Evolutionary conservation across 345 rosid species (phyloP).

Genomic region (Mangifera indica): DNA sequence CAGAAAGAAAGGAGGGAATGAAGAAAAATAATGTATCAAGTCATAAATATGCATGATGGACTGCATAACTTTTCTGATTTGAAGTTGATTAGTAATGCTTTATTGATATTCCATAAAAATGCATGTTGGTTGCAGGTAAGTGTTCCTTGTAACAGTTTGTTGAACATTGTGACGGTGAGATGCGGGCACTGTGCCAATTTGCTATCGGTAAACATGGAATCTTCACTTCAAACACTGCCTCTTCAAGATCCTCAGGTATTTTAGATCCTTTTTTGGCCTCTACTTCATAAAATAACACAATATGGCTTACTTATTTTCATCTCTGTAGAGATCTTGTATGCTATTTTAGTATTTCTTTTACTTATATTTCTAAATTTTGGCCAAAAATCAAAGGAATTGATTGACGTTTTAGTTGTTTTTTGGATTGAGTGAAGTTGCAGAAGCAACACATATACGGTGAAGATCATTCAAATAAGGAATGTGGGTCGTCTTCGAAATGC

Average conservation of each 20-base stretch:
- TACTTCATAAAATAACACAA: too few relatives aligned
- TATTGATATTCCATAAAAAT: not conserved
- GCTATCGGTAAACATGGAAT: conserved; percentile 80
- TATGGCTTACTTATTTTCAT: not conserved
- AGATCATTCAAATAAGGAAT: conserved; percentile 44
- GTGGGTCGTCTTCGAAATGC: conserved; percentile 64
- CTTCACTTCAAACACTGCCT: conserved; percentile 55
- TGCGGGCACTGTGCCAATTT: conserved; percentile 94
- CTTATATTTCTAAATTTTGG: too few relatives aligned
- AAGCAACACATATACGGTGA: conserved; percentile 44
- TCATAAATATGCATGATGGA: too few relatives aligned
- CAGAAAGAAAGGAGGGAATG: too few relatives aligned
- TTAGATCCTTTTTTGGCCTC: conserved; percentile 5
- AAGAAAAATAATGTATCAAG: not conserved
- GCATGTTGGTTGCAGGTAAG: conserved; percentile 55
- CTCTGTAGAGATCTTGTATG: not conserved
- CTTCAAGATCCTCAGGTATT: conserved; percentile 57
- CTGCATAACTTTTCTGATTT: too few relatives aligned
- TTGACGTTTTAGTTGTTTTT: conserved; percentile 5
- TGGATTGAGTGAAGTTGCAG: conserved; percentile 42
- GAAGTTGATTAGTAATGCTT: not conserved
- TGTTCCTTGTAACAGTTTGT: conserved; percentile 74
- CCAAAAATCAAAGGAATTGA: conserved; percentile 5
- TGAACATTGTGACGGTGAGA: conserved; percentile 79
- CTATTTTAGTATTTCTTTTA: not conserved